Conservation (phyloP, 2,329 filamentous ascomycete species). For the Exophiala alcalophila region DNA sequence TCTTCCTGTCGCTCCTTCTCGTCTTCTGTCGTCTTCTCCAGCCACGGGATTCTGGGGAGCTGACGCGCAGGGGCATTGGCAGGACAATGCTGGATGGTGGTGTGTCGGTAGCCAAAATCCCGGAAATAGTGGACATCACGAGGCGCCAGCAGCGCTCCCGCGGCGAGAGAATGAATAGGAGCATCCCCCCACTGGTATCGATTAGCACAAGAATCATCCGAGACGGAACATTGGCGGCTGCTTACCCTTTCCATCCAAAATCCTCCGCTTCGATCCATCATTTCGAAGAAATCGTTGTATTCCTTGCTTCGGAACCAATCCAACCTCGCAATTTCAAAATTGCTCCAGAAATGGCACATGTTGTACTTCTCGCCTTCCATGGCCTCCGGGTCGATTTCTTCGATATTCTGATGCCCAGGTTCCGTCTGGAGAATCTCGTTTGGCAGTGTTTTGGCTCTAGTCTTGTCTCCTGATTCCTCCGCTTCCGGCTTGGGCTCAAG, state of each 20-base stretch:
- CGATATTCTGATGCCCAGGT: conserved; percentile 65
- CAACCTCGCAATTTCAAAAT: conserved; percentile 94
- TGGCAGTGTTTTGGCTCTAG: conserved; percentile 67
- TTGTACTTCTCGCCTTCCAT: conserved; percentile 99
- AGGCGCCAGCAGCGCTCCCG: conserved; percentile 77
- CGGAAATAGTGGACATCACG: conserved; percentile 97
- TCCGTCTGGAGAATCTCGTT: conserved; percentile 79
- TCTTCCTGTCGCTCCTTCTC: conserved; percentile 84
- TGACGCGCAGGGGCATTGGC: conserved; percentile 90
- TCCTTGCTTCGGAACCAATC: conserved; percentile 97
- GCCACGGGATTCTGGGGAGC: conserved; percentile 72
- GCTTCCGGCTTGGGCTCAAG: conserved; percentile 65
- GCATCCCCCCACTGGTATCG: conserved; percentile 88
- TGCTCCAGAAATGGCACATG: conserved; percentile 99
- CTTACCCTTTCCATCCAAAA: conserved; percentile 98
- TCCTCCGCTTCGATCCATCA: conserved; percentile 96
- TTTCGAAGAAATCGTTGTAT: conserved; percentile 96
- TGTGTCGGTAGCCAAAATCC: conserved; percentile 96
- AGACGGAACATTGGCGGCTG: conserved; percentile 25
- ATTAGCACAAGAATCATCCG: conserved; percentile 29
- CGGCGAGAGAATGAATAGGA: conserved; percentile 94
- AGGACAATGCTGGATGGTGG: conserved; percentile 97
- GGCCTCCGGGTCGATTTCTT: conserved; percentile 80
- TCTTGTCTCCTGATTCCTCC: conserved; percentile 52
- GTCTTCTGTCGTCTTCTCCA: conserved; percentile 76